Base-by-base conservation (phyloP, 2,329 filamentous ascomycete genomes). In the Aspergillus proliferans region DNA sequence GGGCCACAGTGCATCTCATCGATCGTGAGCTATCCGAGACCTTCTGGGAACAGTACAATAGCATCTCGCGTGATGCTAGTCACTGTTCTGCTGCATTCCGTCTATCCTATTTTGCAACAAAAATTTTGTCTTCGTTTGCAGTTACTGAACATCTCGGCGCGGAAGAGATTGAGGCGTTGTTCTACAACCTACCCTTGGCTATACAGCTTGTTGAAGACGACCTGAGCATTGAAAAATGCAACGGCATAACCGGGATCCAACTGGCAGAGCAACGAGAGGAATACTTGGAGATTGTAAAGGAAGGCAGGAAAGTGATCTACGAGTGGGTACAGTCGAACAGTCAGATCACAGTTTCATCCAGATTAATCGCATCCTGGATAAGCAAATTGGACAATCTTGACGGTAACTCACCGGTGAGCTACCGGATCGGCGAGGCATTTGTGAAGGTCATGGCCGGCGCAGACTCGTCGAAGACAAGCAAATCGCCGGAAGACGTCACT, bases 71-170 rank as follows among this genome's bases (percentile, higher is more conserved):
- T 40, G 90, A 95, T 62, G 73, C 78, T 3, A 79, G 81, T 54
- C 87, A 87, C 0, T 81, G 84, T 28, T 88, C 88, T 2, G 75
- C 87, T 47, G 82, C 88, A 1, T 80, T 88, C 12, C 79, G 92
- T 48, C 87, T 94, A 72, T 82, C 85, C 1, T 75, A 85, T 44
- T 95, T 90, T 64, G 79, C 82, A 0, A 74, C 76, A 5, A 77
- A 77, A 44, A 64, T 93, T 0, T 63, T 90, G 28, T 69, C 71
- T 15, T 66, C 65, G 1, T 67, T 67, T 2, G 64, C 71, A 18
- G 46, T 71, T 3, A 54, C 69, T 10, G 56, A 63, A 12, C 54
- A 58, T 30, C 45, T 72, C 6, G 56, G 66, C 36, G 43, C 65
- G 40, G 63, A 67, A 39, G 53, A 65, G 45, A 58, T 64, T 21